Evolutionary conservation across 2,329 filamentous ascomycete species (phyloP).

Genomic region (Aspergillus jensenii): DNA sequence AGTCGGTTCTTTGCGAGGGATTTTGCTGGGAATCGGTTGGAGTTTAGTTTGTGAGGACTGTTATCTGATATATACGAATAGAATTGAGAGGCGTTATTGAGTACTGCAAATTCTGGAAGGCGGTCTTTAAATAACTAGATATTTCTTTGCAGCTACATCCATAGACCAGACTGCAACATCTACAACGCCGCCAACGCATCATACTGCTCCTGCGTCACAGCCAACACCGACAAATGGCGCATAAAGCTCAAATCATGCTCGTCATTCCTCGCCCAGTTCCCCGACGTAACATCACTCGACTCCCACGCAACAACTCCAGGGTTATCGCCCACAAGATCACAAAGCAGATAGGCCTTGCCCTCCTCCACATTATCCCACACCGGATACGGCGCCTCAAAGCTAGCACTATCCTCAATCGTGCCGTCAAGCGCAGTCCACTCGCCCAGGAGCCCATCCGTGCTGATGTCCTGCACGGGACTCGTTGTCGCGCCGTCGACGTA

Average conservation of each 20-base stretch:
- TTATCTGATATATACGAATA: no score
- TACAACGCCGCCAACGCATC: slow-evolving; percentile 29
- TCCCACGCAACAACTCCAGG: slow-evolving; percentile 12
- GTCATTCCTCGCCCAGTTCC: slow-evolving; percentile 1
- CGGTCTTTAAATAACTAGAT: no score
- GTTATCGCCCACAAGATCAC: slow-evolving; percentile 10
- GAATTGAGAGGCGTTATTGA: no score
- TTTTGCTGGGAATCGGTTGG: slow-evolving; percentile 55
- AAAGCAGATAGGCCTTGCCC: slow-evolving; percentile 12
- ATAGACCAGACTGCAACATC: slow-evolving; percentile 18
- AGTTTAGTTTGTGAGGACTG: slow-evolving; percentile 48
- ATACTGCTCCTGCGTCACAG: slow-evolving; percentile 15
- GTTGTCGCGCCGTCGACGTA: slow-evolving; percentile 10
- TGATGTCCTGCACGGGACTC: slow-evolving; percentile 10
- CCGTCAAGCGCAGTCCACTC: slow-evolving; percentile 9
- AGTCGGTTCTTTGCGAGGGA: slow-evolving; percentile 62
- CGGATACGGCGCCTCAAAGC: slow-evolving; percentile 17
- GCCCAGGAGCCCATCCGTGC: slow-evolving; percentile 13
- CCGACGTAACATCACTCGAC: slow-evolving; percentile 5
- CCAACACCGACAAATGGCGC: slow-evolving; percentile 14
- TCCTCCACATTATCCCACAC: slow-evolving; percentile 14
- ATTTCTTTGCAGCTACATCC: no score
- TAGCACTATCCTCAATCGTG: slow-evolving; percentile 4
- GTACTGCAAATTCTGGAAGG: no score
- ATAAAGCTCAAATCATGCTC: slow-evolving; percentile 11